These are phyloP conservation scores for Calvatia gigantea DNA, from an alignment of 768 basidiomycete species.

Conservation along the genomic window DNA sequence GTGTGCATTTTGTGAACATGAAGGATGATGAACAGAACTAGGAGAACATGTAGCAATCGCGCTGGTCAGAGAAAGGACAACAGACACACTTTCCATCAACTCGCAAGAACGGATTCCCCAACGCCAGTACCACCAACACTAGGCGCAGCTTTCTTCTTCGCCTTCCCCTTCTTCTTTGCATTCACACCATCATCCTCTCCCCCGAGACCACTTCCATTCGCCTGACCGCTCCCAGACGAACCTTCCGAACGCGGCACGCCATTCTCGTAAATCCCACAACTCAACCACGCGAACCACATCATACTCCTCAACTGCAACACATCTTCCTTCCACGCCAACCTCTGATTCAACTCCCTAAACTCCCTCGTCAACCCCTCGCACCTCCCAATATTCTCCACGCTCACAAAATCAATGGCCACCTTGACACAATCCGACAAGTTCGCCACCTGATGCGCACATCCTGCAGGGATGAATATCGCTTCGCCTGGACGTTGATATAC, in stretches of 20 bases:
- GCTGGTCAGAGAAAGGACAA: too few species aligned
- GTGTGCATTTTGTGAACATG: too few species aligned
- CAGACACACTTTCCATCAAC: not conserved
- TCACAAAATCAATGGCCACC: conserved; percentile 93
- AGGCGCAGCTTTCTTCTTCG: conserved; percentile 1
- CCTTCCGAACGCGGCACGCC: not conserved
- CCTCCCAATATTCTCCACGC: conserved; percentile 84
- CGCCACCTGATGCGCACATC: conserved; percentile 89
- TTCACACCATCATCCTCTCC: not conserved
- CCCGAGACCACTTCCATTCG: not conserved
- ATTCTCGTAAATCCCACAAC: conserved; percentile 44
- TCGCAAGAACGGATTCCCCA: not conserved
- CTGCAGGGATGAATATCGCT: conserved; percentile 94
- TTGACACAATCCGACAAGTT: conserved; percentile 96
- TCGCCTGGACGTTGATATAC: conserved; percentile 91
- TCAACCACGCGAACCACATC: conserved; percentile 94
- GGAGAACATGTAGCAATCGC: too few species aligned
- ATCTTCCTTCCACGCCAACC: conserved; percentile 91
- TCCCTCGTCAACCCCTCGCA: conserved; percentile 86
- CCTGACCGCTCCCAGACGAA: not conserved
- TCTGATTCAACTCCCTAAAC: conserved; percentile 87
- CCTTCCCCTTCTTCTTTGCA: not conserved
- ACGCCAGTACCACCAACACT: not conserved
- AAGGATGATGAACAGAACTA: too few species aligned
- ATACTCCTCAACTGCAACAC: conserved; percentile 87